phyloP scores from a whole-genome alignment of 2,329 filamentous ascomycete genomes.

The Oidium heveae region DNA sequence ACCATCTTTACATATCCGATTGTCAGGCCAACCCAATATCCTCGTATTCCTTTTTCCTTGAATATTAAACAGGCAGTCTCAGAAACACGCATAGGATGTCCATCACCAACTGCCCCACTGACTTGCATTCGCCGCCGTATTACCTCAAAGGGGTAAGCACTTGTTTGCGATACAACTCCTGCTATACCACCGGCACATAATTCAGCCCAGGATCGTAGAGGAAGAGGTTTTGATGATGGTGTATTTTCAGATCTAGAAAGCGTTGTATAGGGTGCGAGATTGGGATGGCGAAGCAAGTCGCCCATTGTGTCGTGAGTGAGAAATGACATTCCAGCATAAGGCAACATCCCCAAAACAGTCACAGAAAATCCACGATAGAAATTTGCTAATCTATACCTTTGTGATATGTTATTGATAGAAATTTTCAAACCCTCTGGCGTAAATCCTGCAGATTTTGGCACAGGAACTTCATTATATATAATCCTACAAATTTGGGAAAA shows the following conservation, averaged over 20 bases:
- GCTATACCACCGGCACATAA: conserved; percentile 63
- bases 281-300: conserved; percentile 51
- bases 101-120: conserved; percentile 78
- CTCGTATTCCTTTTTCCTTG: conserved; percentile 46
- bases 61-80: conserved; percentile 60
- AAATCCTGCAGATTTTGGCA: conserved; percentile 14
- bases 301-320: conserved; percentile 79
- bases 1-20: conserved; percentile 92
- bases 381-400: conserved; percentile 50
- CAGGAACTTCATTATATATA: conserved; percentile 51
- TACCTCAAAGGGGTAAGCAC: conserved; percentile 83
- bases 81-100: conserved; percentile 46
- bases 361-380: conserved; percentile 90
- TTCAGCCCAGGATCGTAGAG: conserved; percentile 67
- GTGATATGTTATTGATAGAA: conserved; percentile 16
- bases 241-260: conserved; percentile 32
- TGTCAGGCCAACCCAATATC: conserved; percentile 78
- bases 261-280: conserved; percentile 47
- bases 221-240: conserved; percentile 35
- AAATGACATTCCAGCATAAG: conserved; percentile 89
- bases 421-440: too few relatives aligned
- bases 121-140: conserved; percentile 89
- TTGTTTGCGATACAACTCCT: conserved; percentile 71
- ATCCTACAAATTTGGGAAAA: conserved; percentile 54
- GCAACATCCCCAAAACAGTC: conserved; percentile 81